phyloP scores from a whole-genome alignment of 441 rosid species.

The Pelargonium cotyledonis region DNA sequence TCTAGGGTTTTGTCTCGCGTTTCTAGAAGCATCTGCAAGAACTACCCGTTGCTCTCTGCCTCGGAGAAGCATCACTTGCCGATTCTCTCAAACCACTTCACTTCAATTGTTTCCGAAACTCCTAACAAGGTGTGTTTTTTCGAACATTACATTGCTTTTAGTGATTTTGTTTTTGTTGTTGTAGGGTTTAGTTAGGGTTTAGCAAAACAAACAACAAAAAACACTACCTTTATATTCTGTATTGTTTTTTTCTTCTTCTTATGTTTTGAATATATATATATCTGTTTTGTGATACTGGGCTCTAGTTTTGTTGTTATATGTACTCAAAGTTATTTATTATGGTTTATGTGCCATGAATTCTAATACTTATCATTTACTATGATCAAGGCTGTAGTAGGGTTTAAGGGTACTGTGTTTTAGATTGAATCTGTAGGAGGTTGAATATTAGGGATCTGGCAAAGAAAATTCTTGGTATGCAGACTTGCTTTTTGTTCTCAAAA shows the following conservation, averaged over 20 bases:
- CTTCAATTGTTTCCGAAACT: slow-evolving; percentile 28
- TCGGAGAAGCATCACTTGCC: slow-evolving; percentile 37
- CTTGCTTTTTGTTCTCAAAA: neutral
- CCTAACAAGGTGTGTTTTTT: slow-evolving; percentile 36
- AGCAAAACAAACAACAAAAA: no score
- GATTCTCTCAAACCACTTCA: slow-evolving; percentile 31
- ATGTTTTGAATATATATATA: no score
- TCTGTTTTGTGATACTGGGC: no score
- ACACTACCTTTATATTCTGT: no score
- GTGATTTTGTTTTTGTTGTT: neutral
- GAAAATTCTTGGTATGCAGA: neutral
- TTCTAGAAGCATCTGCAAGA: slow-evolving; percentile 39
- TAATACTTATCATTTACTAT: neutral
- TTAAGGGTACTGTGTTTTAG: neutral
- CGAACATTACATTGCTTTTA: neutral
- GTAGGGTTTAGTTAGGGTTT: slow-evolving; percentile 49
- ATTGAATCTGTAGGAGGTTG: neutral
- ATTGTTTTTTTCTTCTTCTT: no score
- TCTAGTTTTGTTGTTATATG: neutral
- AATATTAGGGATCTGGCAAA: neutral
- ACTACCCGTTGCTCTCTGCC: slow-evolving; percentile 39
- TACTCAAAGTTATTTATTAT: neutral
- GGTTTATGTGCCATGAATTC: neutral
- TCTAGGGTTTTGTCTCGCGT: slow-evolving; percentile 46
- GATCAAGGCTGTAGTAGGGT: slow-evolving; percentile 7